phyloP scores from a whole-genome alignment of 345 rosid species.

The Orychophragmus violaceus region DNA sequence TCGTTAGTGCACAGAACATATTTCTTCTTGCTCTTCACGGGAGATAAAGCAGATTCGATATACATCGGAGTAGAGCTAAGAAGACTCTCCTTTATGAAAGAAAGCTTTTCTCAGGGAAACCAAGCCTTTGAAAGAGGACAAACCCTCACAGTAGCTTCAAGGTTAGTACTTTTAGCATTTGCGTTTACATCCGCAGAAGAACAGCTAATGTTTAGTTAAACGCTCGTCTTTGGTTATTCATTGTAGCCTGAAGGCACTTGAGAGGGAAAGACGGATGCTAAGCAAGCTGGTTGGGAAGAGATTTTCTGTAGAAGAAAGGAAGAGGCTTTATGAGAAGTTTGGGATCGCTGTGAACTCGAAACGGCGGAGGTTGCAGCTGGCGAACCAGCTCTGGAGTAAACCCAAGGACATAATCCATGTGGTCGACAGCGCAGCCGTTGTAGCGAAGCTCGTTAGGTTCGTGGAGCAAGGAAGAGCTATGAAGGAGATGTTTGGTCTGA shows the following conservation, averaged over 20 bases:
- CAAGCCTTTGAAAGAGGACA: slow-evolving; percentile 51
- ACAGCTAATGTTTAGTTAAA: not conserved
- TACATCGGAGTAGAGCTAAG: slow-evolving; percentile 92
- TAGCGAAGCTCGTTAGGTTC: slow-evolving; percentile 78
- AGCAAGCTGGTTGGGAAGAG: slow-evolving; percentile 80
- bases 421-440: slow-evolving; percentile 63
- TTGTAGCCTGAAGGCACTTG: slow-evolving; percentile 61
- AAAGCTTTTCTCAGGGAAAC: slow-evolving; percentile 60
- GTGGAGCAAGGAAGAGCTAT: slow-evolving; percentile 72
- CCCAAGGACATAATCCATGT: slow-evolving; percentile 46
- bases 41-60: slow-evolving; percentile 84
- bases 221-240: not conserved
- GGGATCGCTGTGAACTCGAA: slow-evolving; percentile 65
- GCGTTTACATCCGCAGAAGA: not conserved
- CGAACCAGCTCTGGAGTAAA: slow-evolving; percentile 64
- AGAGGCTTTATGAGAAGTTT: slow-evolving; percentile 62
- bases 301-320: slow-evolving; percentile 59
- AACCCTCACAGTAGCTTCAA: slow-evolving; percentile 60
- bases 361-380: slow-evolving; percentile 71
- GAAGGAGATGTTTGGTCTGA: slow-evolving; percentile 88
- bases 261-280: slow-evolving; percentile 63
- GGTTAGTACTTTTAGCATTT: slow-evolving; percentile 40
- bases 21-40: slow-evolving; percentile 87
- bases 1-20: slow-evolving; percentile 89
- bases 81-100: slow-evolving; percentile 80